Conservation (phyloP, 768 basidiomycete genomes). For the Russula abietina region DNA sequence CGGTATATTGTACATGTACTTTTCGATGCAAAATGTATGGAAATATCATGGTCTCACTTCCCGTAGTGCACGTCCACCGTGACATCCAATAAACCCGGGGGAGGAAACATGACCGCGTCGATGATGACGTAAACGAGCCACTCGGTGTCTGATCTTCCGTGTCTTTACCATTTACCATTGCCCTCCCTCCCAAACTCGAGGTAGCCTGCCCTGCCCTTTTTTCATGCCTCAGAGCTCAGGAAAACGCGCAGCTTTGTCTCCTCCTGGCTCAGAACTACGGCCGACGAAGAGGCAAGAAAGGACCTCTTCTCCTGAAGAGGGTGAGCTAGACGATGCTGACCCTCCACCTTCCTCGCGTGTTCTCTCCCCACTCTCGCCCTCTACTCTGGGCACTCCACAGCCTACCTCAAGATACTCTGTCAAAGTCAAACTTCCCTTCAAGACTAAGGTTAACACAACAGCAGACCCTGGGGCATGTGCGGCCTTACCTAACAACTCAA, state of each 20-base stretch:
- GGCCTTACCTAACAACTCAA: background rate
- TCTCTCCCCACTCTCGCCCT: conserved; percentile 23
- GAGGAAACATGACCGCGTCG: background rate
- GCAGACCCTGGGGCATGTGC: background rate
- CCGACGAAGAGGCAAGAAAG: conserved; percentile 51
- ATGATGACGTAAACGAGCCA: conserved; percentile 13
- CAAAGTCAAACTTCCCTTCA: conserved; percentile 74
- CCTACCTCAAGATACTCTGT: conserved; percentile 33
- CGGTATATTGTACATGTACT: too few relatives aligned
- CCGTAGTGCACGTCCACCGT: too few relatives aligned
- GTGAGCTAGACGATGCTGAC: conserved; percentile 64
- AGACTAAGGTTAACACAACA: conserved; percentile 36
- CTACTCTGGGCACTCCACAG: conserved; percentile 28
- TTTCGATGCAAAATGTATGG: too few relatives aligned
- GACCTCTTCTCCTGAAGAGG: conserved; percentile 66
- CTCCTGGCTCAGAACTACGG: conserved; percentile 37
- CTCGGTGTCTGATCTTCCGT: background rate
- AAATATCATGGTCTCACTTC: too few relatives aligned
- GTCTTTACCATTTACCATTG: background rate
- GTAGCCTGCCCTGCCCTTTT: background rate
- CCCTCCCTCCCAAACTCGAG: background rate
- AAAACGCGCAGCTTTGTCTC: conserved; percentile 57
- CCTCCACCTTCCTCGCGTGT: conserved; percentile 26
- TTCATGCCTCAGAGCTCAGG: conserved; percentile 23
- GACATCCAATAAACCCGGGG: conserved; percentile 13